These are phyloP conservation scores for Hypoxylon fragiforme DNA, from an alignment of 495 filamentous ascomycete species.

Conservation along the genomic window DNA sequence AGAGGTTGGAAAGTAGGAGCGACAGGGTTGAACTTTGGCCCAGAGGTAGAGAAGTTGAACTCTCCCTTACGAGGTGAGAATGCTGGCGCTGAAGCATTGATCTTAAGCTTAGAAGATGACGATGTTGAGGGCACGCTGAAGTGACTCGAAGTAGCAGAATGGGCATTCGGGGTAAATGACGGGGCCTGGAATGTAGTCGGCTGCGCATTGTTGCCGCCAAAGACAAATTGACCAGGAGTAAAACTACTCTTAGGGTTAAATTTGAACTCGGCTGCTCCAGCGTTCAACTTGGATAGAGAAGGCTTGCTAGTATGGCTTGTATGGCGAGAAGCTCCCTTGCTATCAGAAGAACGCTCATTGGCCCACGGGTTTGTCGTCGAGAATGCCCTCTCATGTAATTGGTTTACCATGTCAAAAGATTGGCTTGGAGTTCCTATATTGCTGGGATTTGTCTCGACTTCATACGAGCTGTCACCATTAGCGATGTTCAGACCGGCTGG, in stretches of 20 bases:
- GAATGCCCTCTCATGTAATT: slow-evolving; percentile 45
- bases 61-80: slow-evolving; percentile 71
- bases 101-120: slow-evolving; percentile 44
- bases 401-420: slow-evolving; percentile 44
- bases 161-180: slow-evolving; percentile 40
- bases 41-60: slow-evolving; percentile 73
- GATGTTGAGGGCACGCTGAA: slow-evolving; percentile 43
- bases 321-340: slow-evolving; percentile 39
- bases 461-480: slow-evolving; percentile 58
- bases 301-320: slow-evolving; percentile 63
- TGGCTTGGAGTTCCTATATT: slow-evolving; percentile 65
- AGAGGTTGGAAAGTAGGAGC: slow-evolving; percentile 77
- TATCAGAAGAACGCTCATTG: slow-evolving; percentile 43
- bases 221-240: slow-evolving; percentile 59
- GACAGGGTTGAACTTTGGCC: slow-evolving; percentile 75
- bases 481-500: slow-evolving; percentile 37
- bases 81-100: slow-evolving; percentile 70
- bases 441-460: slow-evolving; percentile 78
- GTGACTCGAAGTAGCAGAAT: slow-evolving; percentile 41
- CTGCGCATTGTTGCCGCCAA: slow-evolving; percentile 60
- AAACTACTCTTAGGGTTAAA: slow-evolving; percentile 70
- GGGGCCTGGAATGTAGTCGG: slow-evolving; percentile 42
- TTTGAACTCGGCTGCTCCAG: slow-evolving; percentile 84
- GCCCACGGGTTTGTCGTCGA: slow-evolving; percentile 55
- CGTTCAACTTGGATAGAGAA: slow-evolving; percentile 79